Percentiles rank a stretch among this genome's conserved stretches.
phyloP scores from a whole-genome alignment of 352 stramenopile genomes.

The Phytophthora sp. region DNA sequence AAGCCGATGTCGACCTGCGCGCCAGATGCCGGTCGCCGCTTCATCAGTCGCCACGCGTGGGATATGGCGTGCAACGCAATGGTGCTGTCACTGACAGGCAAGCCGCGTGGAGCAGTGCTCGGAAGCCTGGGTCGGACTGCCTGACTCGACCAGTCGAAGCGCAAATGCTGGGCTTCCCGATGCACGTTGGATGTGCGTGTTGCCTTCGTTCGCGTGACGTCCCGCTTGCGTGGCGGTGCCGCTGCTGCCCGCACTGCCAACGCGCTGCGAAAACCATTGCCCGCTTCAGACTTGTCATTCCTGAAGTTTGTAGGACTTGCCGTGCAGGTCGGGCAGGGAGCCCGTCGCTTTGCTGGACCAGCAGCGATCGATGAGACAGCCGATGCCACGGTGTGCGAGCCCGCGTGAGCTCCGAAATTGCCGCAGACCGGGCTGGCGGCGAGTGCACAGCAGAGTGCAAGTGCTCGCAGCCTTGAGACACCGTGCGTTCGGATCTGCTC shows the following conservation, averaged over 20 bases:
- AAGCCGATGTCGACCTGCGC: neutral
- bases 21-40: neutral
- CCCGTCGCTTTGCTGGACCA: neutral
- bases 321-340: neutral
- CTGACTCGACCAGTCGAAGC: no score
- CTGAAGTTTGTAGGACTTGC: neutral
- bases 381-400: conserved; percentile 3
- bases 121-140: no score
- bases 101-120: no score
- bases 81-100: no score
- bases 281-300: no score
- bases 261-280: no score
- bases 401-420: neutral
- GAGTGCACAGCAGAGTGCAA: neutral
- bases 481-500: neutral
- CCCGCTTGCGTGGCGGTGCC: neutral
- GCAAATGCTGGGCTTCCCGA: no score
- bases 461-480: neutral
- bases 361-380: neutral
- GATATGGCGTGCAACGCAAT: no score
- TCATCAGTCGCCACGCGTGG: neutral
- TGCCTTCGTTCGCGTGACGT: neutral
- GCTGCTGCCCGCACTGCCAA: no score
- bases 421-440: no score
- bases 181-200: neutral